A percentile compares a stretch with the other conserved stretches of the same genome.
Evolutionary conservation across 768 basidiomycete species (phyloP).

Genomic region (Mrakia gelida): DNA sequence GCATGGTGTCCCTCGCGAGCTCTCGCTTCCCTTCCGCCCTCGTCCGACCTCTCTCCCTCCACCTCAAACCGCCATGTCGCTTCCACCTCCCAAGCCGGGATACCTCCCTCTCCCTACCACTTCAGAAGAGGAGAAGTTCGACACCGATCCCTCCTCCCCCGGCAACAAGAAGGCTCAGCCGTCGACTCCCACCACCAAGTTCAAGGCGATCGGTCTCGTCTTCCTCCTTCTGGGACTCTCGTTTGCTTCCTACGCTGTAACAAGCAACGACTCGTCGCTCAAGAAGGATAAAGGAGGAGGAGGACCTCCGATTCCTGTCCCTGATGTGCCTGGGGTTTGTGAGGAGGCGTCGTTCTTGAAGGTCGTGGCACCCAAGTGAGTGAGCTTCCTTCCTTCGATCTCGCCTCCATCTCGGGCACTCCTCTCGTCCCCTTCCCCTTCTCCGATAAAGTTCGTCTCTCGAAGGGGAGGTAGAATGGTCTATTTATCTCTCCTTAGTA

Average conservation of each 20-base stretch:
- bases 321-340: neutral
- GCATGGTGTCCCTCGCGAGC: neutral
- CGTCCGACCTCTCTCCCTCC: neutral
- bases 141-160: neutral
- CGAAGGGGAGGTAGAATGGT: too few relatives aligned
- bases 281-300: neutral
- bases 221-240: neutral
- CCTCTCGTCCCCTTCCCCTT: too few relatives aligned
- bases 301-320: neutral
- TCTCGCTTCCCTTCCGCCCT: neutral
- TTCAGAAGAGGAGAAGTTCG: neutral
- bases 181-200: too few relatives aligned
- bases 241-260: neutral
- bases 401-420: too few relatives aligned
- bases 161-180: neutral
- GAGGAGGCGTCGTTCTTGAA: neutral
- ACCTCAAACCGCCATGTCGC: neutral
- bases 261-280: neutral
- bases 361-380: neutral
- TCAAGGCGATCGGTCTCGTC: neutral
- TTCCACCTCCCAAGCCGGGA: neutral
- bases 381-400: too few relatives aligned
- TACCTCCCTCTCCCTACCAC: neutral
- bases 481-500: too few relatives aligned
- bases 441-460: too few relatives aligned